Evolutionary conservation across 257 asterid genomes (phyloP).

Genomic region (Solanum virginianum): DNA sequence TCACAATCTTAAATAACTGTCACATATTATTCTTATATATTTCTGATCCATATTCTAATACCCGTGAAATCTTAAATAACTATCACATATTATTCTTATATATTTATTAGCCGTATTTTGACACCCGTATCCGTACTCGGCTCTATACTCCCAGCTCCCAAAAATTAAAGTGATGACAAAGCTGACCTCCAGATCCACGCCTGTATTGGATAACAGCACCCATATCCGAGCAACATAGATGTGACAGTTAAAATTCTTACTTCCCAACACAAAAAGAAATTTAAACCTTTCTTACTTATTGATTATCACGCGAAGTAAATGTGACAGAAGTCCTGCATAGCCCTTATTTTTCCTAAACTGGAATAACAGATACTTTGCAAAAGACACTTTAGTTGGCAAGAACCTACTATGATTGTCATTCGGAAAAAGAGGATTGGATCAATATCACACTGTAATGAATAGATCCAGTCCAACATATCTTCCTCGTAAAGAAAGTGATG

Average conservation of each 20-base stretch:
- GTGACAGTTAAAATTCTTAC: not conserved
- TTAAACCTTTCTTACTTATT: not conserved
- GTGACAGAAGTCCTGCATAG: not conserved
- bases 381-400: not conserved
- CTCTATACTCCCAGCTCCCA: not conserved
- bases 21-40: no score
- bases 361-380: not conserved
- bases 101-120: not conserved
- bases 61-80: not conserved
- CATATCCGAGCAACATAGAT: not conserved
- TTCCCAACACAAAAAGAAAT: not conserved
- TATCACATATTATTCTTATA: not conserved
- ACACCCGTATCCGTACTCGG: not conserved
- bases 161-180: not conserved
- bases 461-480: not conserved
- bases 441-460: not conserved
- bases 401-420: not conserved
- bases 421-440: not conserved
- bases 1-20: not conserved
- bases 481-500: not conserved
- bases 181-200: not conserved
- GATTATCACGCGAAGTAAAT: not conserved
- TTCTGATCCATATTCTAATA: no score
- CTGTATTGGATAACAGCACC: not conserved
- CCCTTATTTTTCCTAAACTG: not conserved